Conservation (phyloP, 139 green algal genomes). For the Nannochloris sp. region DNA sequence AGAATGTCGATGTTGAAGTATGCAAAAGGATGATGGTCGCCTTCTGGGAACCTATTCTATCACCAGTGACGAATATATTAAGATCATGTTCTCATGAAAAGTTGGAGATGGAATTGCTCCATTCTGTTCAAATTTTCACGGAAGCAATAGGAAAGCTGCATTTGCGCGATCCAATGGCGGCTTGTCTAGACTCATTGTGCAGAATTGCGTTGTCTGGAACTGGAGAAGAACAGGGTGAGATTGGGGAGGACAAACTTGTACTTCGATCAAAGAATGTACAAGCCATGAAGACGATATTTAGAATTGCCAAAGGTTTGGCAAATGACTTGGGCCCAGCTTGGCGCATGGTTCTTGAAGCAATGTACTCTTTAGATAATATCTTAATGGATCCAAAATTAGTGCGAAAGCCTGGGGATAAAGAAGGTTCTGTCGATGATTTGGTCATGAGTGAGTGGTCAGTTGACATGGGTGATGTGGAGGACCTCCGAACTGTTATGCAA, state of each 20-base stretch:
- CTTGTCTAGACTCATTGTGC: slow-evolving; percentile 64
- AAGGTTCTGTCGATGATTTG: background rate
- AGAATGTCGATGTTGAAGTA: background rate
- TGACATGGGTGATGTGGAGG: slow-evolving; percentile 37
- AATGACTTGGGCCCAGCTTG: slow-evolving; percentile 47
- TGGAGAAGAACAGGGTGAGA: background rate
- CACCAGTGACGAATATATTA: slow-evolving; percentile 39
- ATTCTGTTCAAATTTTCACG: slow-evolving; percentile 43
- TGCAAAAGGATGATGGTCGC: background rate
- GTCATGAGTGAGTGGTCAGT: slow-evolving; percentile 4
- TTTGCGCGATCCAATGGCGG: slow-evolving; percentile 53
- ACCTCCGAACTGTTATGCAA: slow-evolving; percentile 44
- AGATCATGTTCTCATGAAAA: slow-evolving; percentile 21
- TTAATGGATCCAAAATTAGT: slow-evolving; percentile 52
- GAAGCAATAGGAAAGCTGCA: slow-evolving; percentile 44
- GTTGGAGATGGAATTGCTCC: slow-evolving; percentile 35
- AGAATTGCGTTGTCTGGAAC: slow-evolving; percentile 46
- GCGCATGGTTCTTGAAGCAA: slow-evolving; percentile 56
- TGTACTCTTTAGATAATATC: slow-evolving; percentile 64
- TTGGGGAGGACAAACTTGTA: slow-evolving; percentile 13
- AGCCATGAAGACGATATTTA: slow-evolving; percentile 73
- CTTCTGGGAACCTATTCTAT: slow-evolving; percentile 42
- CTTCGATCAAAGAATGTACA: slow-evolving; percentile 73
- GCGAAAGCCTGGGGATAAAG: background rate
- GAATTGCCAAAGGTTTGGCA: slow-evolving; percentile 55